phyloP scores from a whole-genome alignment of 1,139 yeast genomes.

The Suhomyces bolitotheri region DNA sequence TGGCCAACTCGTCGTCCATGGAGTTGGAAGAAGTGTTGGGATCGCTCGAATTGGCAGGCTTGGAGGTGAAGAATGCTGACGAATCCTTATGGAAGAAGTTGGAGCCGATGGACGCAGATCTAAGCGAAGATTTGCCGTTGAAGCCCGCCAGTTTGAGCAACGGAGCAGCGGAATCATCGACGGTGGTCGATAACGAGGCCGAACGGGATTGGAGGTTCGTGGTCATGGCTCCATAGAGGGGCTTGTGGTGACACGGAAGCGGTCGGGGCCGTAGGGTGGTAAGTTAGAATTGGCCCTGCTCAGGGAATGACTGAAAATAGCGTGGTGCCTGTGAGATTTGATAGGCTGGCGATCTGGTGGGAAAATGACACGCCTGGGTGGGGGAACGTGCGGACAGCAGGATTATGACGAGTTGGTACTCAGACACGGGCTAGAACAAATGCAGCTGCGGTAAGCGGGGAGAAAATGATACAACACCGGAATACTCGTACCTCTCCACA shows the following conservation, averaged over 20 bases:
- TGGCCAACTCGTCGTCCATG: slow-evolving; percentile 4
- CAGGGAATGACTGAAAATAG: too few relatives aligned
- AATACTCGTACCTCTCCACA: slow-evolving; percentile 1
- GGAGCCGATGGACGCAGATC: slow-evolving; percentile 30
- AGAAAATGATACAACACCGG: not conserved
- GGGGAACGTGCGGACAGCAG: slow-evolving; percentile 1
- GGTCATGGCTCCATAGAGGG: slow-evolving; percentile 9
- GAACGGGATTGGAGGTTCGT: slow-evolving; percentile 16
- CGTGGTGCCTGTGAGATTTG: not conserved
- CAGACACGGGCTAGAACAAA: too few relatives aligned
- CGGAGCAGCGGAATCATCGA: slow-evolving; percentile 16
- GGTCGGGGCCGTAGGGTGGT: not conserved
- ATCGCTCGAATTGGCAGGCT: slow-evolving; percentile 1
- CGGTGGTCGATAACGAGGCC: slow-evolving; percentile 22
- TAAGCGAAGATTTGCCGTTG: slow-evolving; percentile 7
- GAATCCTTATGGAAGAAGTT: slow-evolving; percentile 27
- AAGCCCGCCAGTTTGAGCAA: slow-evolving; percentile 8
- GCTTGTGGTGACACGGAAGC: not conserved
- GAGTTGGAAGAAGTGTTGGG: slow-evolving; percentile 6
- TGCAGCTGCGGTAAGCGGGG: too few relatives aligned
- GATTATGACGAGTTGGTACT: too few relatives aligned
- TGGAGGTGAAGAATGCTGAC: slow-evolving; percentile 5
- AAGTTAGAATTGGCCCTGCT: too few relatives aligned
- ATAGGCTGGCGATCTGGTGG: not conserved
- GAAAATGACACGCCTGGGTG: not conserved